Evolutionary conservation across 2,329 filamentous ascomycete species (phyloP), one percentile per base, ranked within the genome.

Genomic region (Ophiocordyceps sinensis): DNA sequence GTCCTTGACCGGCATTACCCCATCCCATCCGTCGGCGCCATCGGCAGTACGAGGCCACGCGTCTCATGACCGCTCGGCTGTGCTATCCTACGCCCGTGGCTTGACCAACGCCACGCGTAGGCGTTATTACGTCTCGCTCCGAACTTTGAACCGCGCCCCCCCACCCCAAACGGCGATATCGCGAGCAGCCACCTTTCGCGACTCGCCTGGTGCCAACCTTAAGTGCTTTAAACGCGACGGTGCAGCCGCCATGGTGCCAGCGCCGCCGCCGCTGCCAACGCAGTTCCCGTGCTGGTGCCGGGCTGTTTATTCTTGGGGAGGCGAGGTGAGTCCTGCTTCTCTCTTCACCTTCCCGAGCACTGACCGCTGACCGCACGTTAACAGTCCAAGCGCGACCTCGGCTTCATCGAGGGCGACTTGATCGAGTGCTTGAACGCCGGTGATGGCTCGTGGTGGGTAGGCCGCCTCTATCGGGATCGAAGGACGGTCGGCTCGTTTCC

Each of bases 371-470:
- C 45, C 26, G 23, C 17, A 29, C 14, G 35, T n/a, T 14, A 17
- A 38, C 44, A 82, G 79, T 89, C 83, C 21, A 94, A 94, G 68
- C 79, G 83, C 60, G 91, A 98, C 58, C 73, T 98, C 43, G 91
- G 91, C 14, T 98, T 98, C 62, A 83, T 98, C 51, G 91, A 98
- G 62, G 91, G 91, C 48, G 91, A 98, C 63, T 65, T 98, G 50
- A 98, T 98, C 59, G 91, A 98, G 74, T 95, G 89, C 56, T 71
- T 98, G 41, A 98, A 98, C 60, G 91, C 91, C 17, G 91, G 91
- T 47, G 91, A 98, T 64, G 91, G 91, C 40, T 88, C 85, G 37
- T 98, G 91, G 91, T 98, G 91, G 91, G 94, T 88, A 64, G 91
- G 91, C 38, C 78, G 89, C 47, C 65, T 98, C 56, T 85, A 81